Conservation (phyloP, 1,284 basidiomycete species). For the Ganoderma sp. region DNA sequence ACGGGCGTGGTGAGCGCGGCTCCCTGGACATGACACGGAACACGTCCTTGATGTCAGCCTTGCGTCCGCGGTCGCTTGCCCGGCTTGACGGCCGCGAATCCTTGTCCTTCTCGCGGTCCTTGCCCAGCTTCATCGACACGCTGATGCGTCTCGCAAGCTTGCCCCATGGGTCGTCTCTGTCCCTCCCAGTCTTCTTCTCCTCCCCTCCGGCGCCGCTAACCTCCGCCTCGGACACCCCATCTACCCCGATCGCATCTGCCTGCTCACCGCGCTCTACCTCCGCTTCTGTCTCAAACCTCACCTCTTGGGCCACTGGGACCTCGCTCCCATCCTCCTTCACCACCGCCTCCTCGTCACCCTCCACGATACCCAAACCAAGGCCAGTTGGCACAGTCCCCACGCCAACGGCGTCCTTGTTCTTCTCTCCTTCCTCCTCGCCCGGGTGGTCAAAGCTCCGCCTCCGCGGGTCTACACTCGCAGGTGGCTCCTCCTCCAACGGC, state of each 20-base stretch:
- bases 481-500: conserved; percentile 35
- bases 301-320: not conserved
- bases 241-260: conserved; percentile 37
- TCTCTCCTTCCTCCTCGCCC: conserved; percentile 30
- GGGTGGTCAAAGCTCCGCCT: conserved; percentile 39
- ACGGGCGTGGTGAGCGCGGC: conserved; percentile 20
- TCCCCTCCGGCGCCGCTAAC: conserved; percentile 8
- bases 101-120: conserved; percentile 32
- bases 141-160: conserved; percentile 67
- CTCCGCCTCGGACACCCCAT: conserved; percentile 24
- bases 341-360: conserved; percentile 19
- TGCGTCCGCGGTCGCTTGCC: conserved; percentile 29
- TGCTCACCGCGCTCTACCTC: conserved; percentile 32
- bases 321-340: not conserved
- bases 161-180: conserved; percentile 58
- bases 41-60: conserved; percentile 30
- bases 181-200: conserved; percentile 31
- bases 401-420: conserved; percentile 25
- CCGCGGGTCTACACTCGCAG: conserved; percentile 37
- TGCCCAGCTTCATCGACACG: conserved; percentile 52
- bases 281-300: conserved; percentile 24
- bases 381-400: conserved; percentile 2
- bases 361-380: conserved; percentile 22
- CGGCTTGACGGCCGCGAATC: conserved; percentile 31
- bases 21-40: conserved; percentile 28